Conservation (phyloP, 75 land plant species). For the Pseudotsuga menziesii region DNA sequence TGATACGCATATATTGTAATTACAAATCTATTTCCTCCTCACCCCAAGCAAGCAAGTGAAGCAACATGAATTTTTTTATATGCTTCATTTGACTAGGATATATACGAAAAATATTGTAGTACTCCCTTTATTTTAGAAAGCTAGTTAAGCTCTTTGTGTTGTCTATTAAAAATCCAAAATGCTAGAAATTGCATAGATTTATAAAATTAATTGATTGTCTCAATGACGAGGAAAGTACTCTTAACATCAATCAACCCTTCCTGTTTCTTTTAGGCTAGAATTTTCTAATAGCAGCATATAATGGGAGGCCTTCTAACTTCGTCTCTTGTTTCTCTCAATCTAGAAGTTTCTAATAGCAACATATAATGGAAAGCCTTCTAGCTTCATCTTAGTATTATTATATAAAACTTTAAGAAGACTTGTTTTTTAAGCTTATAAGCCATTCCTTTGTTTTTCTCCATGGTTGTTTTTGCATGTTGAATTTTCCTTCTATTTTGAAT, state of each 20-base stretch:
- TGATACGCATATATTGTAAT: not conserved
- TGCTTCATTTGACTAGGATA: not conserved
- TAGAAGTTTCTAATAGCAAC: not conserved
- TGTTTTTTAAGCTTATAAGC: too few relatives aligned
- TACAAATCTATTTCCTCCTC: not conserved
- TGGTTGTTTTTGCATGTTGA: too few relatives aligned
- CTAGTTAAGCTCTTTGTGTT: not conserved
- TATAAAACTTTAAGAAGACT: too few relatives aligned
- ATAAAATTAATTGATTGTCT: not conserved
- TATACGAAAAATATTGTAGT: not conserved
- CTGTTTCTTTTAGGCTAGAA: too few relatives aligned
- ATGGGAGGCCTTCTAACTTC: too few relatives aligned
- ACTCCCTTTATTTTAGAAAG: not conserved
- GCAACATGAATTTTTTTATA: not conserved
- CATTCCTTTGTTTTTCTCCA: too few relatives aligned
- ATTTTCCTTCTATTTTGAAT: too few relatives aligned
- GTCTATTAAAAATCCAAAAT: too few relatives aligned
- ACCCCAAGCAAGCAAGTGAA: slow-evolving; percentile 1
- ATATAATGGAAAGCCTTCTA: too few relatives aligned
- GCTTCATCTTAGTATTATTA: too few relatives aligned
- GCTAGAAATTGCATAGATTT: not conserved
- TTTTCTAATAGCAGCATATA: too few relatives aligned
- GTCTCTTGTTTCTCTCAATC: too few relatives aligned
- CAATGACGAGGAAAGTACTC: not conserved
- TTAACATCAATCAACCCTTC: not conserved